phyloP scores from a whole-genome alignment of 306 rosid genomes.

The Cyclanthera cordifolia region DNA sequence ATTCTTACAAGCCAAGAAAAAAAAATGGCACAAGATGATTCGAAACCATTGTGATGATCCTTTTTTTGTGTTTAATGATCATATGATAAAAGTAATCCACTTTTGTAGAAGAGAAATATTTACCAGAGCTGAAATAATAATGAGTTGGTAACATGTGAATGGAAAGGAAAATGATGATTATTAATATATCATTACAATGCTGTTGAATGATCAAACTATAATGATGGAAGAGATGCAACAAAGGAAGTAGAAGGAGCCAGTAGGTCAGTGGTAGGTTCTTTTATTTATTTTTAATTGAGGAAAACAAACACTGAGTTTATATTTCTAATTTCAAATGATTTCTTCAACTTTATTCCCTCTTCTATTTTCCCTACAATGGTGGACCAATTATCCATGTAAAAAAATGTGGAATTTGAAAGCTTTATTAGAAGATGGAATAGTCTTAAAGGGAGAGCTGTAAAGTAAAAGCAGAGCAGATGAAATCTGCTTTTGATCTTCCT shows the following conservation, averaged over 20 bases:
- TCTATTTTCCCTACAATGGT: conserved; percentile 43
- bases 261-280: conserved; percentile 41
- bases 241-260: conserved; percentile 43
- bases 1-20: conserved; percentile 12
- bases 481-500: conserved; percentile 53
- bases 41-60: background rate
- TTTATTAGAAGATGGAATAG: conserved; percentile 48
- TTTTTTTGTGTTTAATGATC: background rate
- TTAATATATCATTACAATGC: conserved; percentile 58
- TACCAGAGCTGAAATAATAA: background rate
- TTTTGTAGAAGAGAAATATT: background rate
- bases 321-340: conserved; percentile 8
- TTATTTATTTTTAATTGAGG: background rate
- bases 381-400: conserved; percentile 43
- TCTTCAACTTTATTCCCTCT: conserved; percentile 56
- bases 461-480: conserved; percentile 38
- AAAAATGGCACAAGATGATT: conserved; percentile 3
- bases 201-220: conserved; percentile 47
- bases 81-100: background rate
- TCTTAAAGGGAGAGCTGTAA: conserved; percentile 67
- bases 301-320: background rate
- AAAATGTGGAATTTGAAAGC: conserved; percentile 18
- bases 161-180: conserved; percentile 70
- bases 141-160: conserved; percentile 48
- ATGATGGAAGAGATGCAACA: conserved; percentile 30